A percentile compares a stretch with the other conserved stretches of the same genome.
Conservation (phyloP, 345 rosid genomes). For the Barbarea vulgaris region DNA sequence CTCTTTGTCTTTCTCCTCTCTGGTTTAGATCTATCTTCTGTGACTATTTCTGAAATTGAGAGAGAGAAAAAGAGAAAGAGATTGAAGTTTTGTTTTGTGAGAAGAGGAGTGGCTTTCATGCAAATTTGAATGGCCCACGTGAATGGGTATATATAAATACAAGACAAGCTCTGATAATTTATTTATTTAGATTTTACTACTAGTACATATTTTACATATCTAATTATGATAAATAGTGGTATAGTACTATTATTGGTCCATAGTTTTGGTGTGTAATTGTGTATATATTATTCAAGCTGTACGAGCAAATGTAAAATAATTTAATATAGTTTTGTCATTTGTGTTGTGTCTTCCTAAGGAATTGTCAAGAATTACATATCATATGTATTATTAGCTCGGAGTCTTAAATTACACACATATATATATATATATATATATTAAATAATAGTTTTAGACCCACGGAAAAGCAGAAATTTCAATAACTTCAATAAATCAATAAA, state of each 20-base stretch:
- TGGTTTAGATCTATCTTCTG: slow-evolving; percentile 22
- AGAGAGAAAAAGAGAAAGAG: slow-evolving; percentile 17
- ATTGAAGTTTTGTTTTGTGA: slow-evolving; percentile 33
- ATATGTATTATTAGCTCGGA: neutral
- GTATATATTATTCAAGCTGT: neutral
- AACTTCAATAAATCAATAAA: slow-evolving; percentile 14
- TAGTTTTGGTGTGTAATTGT: slow-evolving; percentile 3
- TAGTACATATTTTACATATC: slow-evolving; percentile 19
- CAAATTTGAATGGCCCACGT: slow-evolving; percentile 45
- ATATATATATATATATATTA: neutral
- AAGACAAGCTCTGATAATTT: slow-evolving; percentile 32
- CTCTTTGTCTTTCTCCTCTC: slow-evolving; percentile 3
- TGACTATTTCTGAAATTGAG: slow-evolving; percentile 16
- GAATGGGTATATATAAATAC: slow-evolving; percentile 38
- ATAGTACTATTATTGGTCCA: slow-evolving; percentile 26
- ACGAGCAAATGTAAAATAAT: slow-evolving; percentile 7
- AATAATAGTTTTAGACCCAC: neutral
- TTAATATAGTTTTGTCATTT: neutral
- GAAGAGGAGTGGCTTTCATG: slow-evolving; percentile 40
- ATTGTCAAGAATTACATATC: neutral
- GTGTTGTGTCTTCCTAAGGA: neutral
- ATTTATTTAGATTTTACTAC: slow-evolving; percentile 9
- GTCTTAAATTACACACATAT: neutral
- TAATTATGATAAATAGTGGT: slow-evolving; percentile 18
- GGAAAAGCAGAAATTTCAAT: neutral